phyloP scores from a whole-genome alignment of 306 rosid genomes.

The Quercus rubra region DNA sequence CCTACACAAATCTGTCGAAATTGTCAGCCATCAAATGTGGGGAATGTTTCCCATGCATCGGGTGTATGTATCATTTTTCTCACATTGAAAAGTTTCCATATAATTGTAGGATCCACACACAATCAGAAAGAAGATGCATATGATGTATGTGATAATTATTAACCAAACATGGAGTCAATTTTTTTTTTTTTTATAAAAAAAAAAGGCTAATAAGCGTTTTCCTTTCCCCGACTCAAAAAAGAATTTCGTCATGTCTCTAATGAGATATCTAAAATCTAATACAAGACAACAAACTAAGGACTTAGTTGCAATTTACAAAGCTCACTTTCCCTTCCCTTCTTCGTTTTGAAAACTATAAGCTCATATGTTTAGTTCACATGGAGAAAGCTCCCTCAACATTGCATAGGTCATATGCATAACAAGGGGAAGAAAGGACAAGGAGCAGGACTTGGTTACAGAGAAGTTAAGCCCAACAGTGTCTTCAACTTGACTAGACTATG shows the following conservation, averaged over 20 bases:
- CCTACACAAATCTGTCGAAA: no score
- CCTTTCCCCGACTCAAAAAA: no score
- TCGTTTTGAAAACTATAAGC: not conserved
- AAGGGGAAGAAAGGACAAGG: constrained; percentile 1
- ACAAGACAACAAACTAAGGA: not conserved
- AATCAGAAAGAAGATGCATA: no score
- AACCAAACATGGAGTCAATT: not conserved
- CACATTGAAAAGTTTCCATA: no score
- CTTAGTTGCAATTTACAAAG: not conserved
- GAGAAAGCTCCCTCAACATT: not conserved
- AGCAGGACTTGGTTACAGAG: constrained; percentile 1
- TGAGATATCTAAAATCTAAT: no score
- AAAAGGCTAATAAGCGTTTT: no score
- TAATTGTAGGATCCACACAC: no score
- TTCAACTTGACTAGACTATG: constrained; percentile 3
- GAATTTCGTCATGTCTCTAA: no score
- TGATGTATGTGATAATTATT: no score
- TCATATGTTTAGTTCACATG: not conserved
- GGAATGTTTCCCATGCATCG: no score
- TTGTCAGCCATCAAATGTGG: no score
- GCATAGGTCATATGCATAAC: not conserved
- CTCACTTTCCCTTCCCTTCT: not conserved
- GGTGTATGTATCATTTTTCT: no score
- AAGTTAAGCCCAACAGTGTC: constrained; percentile 5
- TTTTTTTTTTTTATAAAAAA: not conserved